Evolutionary conservation across 2,329 filamentous ascomycete species (phyloP).

Genomic region (Hymenoscyphus fructigenus): DNA sequence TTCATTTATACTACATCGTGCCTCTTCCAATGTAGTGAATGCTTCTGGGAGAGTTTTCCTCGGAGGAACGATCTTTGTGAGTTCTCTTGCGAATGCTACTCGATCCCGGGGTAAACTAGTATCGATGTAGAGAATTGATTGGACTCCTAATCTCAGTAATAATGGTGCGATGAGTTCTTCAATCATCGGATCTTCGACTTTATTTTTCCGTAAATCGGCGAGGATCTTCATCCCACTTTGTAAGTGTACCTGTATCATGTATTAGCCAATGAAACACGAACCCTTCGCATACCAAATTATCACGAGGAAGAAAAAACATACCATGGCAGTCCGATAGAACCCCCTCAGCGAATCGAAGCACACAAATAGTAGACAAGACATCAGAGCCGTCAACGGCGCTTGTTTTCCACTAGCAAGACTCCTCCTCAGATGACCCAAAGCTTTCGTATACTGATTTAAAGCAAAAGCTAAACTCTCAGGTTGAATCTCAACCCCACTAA

Average conservation of each 20-base stretch:
- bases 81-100: conserved; percentile 21
- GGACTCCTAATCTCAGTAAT: conserved; percentile 30
- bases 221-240: conserved; percentile 33
- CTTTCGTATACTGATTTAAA: conserved; percentile 34
- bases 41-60: conserved; percentile 19
- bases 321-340: conserved; percentile 30
- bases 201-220: conserved; percentile 16
- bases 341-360: conserved; percentile 35
- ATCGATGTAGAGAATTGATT: conserved; percentile 34
- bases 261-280: neutral
- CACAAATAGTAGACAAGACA: conserved; percentile 35
- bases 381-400: conserved; percentile 28
- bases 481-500: conserved; percentile 13
- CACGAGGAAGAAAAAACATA: neutral
- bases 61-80: conserved; percentile 18
- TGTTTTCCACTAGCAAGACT: conserved; percentile 27
- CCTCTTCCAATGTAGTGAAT: conserved; percentile 29
- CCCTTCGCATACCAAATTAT: too few relatives aligned
- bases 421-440: conserved; percentile 29
- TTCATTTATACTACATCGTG: conserved; percentile 26
- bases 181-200: conserved; percentile 23
- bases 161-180: conserved; percentile 29
- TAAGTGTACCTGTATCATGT: conserved; percentile 26
- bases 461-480: conserved; percentile 26
- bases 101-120: conserved; percentile 24